Evolutionary conservation across 2,329 filamentous ascomycete species (phyloP).

Genomic region (Bipolaris bicolor): DNA sequence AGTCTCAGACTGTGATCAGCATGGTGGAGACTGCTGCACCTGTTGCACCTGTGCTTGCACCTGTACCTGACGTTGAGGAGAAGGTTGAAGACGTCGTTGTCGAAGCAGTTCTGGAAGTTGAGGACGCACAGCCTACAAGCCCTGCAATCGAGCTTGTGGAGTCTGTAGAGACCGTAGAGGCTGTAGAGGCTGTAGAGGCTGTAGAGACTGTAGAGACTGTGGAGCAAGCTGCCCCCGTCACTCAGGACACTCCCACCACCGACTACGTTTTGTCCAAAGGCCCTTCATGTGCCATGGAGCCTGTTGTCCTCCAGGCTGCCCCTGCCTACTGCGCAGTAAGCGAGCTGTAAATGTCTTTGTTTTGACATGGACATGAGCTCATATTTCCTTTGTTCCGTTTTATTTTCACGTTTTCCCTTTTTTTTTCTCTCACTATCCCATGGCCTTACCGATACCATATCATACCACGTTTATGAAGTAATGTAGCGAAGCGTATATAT

Average conservation of each 20-base stretch:
- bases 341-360: background rate
- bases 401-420: background rate
- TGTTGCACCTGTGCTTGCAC: background rate
- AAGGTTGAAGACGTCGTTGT: background rate
- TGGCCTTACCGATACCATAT: background rate
- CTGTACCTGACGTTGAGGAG: background rate
- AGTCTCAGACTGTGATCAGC: constrained; percentile 15
- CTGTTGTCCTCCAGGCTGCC: constrained; percentile 2
- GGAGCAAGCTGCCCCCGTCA: background rate
- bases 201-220: background rate
- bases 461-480: constrained; percentile 5
- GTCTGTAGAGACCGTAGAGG: background rate
- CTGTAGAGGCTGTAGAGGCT: background rate
- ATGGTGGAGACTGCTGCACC: constrained; percentile 10
- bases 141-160: constrained; percentile 2
- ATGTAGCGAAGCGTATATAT: constrained; percentile 6
- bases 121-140: constrained; percentile 1
- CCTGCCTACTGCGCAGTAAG: constrained; percentile 3
- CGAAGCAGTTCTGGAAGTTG: background rate
- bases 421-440: background rate
- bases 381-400: background rate
- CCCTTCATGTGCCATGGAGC: constrained; percentile 4
- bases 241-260: background rate
- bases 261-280: background rate
- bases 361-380: background rate